Percentiles rank a stretch among this genome's conserved stretches.
These are phyloP conservation scores for Cronartium quercuum DNA, from an alignment of 1,284 basidiomycete genomes.

Conservation along the genomic window DNA sequence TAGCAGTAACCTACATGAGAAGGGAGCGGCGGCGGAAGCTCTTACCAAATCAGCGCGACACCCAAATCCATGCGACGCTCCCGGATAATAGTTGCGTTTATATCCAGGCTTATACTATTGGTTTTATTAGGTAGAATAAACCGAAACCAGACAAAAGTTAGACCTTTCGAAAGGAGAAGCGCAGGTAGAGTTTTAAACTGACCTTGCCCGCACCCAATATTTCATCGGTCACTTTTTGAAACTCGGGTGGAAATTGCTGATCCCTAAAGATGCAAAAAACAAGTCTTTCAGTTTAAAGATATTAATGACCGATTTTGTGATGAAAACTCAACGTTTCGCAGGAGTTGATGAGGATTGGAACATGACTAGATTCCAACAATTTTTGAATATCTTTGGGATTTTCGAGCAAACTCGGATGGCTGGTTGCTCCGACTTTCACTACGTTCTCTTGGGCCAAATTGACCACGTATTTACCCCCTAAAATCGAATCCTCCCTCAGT, in stretches of 20 bases:
- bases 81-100: slow-evolving; percentile 13
- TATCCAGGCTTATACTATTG: slow-evolving; percentile 32
- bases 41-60: slow-evolving; percentile 17
- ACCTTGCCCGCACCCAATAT: slow-evolving; percentile 30
- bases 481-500: neutral
- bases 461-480: slow-evolving; percentile 31
- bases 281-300: neutral
- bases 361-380: neutral
- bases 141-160: neutral
- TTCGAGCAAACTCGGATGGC: slow-evolving; percentile 22
- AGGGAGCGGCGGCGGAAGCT: neutral
- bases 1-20: neutral
- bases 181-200: neutral
- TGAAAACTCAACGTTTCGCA: slow-evolving; percentile 18
- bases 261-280: neutral
- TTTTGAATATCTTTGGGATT: slow-evolving; percentile 5
- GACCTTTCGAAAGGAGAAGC: neutral
- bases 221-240: slow-evolving; percentile 19
- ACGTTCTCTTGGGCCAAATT: slow-evolving; percentile 2
- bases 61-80: slow-evolving; percentile 29
- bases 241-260: slow-evolving; percentile 1
- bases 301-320: neutral
- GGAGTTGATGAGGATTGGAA: slow-evolving; percentile 27
- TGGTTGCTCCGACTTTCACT: slow-evolving; percentile 19
- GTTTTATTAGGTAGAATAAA: neutral